A percentile compares a stretch with the other conserved stretches of the same genome.
Conservation (phyloP, 371 early-diverging fungal genomes). For the Apophysomyces sp. region DNA sequence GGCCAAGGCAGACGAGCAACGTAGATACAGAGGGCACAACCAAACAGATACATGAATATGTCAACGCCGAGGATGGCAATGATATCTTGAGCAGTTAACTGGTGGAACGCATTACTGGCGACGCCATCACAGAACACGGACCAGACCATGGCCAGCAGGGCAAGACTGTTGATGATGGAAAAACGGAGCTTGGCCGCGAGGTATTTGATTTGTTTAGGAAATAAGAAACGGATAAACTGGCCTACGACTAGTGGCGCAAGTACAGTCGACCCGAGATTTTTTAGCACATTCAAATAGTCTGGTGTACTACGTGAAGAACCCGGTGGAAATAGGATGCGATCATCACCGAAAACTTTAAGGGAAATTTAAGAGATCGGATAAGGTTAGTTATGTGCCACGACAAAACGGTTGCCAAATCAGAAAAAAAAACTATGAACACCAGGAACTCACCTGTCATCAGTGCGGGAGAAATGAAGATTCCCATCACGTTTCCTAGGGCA, state of each 20-base stretch:
- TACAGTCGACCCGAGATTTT: conserved; percentile 62
- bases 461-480: conserved; percentile 69
- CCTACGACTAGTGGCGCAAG: conserved; percentile 66
- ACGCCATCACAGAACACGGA: conserved; percentile 77
- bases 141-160: conserved; percentile 70
- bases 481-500: conserved; percentile 67
- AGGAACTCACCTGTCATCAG: conserved; percentile 51
- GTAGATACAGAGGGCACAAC: conserved; percentile 37
- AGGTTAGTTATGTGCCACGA: not conserved
- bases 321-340: conserved; percentile 34
- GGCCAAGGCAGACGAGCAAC: conserved; percentile 49
- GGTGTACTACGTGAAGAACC: conserved; percentile 45
- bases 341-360: conserved; percentile 40
- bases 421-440: not conserved
- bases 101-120: conserved; percentile 50
- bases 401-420: not conserved
- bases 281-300: conserved; percentile 53
- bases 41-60: conserved; percentile 47
- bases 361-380: not conserved
- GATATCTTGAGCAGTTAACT: conserved; percentile 51
- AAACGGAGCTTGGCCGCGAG: conserved; percentile 51
- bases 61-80: conserved; percentile 60
- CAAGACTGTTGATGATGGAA: conserved; percentile 55
- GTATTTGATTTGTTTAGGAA: conserved; percentile 48
- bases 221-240: conserved; percentile 59